phyloP scores from a whole-genome alignment of 1,284 basidiomycete genomes.

The Ganoderma boninense region DNA sequence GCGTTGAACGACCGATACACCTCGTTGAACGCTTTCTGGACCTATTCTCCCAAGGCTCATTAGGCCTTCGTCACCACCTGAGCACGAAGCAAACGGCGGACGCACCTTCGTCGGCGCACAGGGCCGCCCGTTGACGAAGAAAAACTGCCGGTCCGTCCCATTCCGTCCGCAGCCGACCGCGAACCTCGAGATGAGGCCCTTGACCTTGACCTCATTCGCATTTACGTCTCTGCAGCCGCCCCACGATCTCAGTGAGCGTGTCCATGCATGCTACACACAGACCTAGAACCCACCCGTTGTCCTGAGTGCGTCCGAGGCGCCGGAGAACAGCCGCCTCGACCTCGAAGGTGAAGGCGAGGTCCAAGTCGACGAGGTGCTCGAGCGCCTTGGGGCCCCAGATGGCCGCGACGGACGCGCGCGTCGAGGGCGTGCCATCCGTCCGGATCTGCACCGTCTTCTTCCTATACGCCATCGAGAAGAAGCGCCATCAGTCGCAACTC shows the following conservation, averaged over 20 bases:
- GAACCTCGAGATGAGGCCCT: slow-evolving; percentile 86
- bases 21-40: slow-evolving; percentile 90
- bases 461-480: slow-evolving; percentile 56
- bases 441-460: slow-evolving; percentile 78
- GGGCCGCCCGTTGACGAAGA: slow-evolving; percentile 94
- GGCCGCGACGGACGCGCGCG: slow-evolving; percentile 74
- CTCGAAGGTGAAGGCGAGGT: slow-evolving; percentile 76
- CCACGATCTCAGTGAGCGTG: neutral
- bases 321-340: slow-evolving; percentile 58
- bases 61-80: too few relatives aligned
- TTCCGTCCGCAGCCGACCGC: slow-evolving; percentile 75
- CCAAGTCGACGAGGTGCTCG: slow-evolving; percentile 65
- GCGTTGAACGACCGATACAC: slow-evolving; percentile 88
- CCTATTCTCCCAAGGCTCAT: slow-evolving; percentile 46
- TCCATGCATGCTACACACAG: too few relatives aligned
- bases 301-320: slow-evolving; percentile 38
- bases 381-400: slow-evolving; percentile 83
- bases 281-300: slow-evolving; percentile 35
- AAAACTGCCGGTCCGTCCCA: slow-evolving; percentile 90
- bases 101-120: slow-evolving; percentile 80
- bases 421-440: slow-evolving; percentile 72
- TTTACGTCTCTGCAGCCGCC: slow-evolving; percentile 23
- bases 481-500: neutral
- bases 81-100: neutral
- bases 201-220: slow-evolving; percentile 61